Conservation (phyloP, 495 filamentous ascomycete genomes). For the Neurospora sp. region DNA sequence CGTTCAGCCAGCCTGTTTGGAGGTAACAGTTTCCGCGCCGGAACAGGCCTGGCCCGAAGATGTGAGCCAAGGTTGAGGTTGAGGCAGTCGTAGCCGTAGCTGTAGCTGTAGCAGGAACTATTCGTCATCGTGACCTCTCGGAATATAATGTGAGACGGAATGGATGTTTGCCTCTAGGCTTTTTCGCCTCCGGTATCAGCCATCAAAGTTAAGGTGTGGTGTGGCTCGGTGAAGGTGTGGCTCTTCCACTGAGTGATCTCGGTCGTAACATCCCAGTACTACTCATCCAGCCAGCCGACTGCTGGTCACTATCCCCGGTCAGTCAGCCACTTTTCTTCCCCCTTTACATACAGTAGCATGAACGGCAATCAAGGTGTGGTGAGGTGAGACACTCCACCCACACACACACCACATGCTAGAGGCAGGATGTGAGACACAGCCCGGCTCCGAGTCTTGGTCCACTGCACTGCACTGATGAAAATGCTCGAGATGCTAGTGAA, state of each 20-base stretch:
- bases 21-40: too few species aligned
- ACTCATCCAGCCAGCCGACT: too few species aligned
- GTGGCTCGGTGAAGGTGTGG: neutral
- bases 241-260: neutral
- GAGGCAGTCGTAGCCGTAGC: too few species aligned
- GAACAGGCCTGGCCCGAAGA: too few species aligned
- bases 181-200: too few species aligned
- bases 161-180: too few species aligned
- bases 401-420: too few species aligned
- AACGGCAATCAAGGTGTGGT: neutral
- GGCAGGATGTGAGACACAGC: neutral
- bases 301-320: neutral
- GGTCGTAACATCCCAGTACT: neutral
- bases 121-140: too few species aligned
- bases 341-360: neutral
- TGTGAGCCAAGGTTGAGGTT: too few species aligned
- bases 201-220: neutral
- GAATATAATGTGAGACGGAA: too few species aligned
- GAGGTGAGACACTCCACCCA: neutral
- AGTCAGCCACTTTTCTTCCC: neutral
- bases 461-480: neutral
- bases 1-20: too few species aligned
- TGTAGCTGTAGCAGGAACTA: too few species aligned
- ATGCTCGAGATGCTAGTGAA: neutral
- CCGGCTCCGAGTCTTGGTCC: neutral